Percentiles rank a stretch among this genome's conserved stretches.
Evolutionary conservation across 257 asterid genomes (phyloP).

Genomic region (Solanum pennellii): DNA sequence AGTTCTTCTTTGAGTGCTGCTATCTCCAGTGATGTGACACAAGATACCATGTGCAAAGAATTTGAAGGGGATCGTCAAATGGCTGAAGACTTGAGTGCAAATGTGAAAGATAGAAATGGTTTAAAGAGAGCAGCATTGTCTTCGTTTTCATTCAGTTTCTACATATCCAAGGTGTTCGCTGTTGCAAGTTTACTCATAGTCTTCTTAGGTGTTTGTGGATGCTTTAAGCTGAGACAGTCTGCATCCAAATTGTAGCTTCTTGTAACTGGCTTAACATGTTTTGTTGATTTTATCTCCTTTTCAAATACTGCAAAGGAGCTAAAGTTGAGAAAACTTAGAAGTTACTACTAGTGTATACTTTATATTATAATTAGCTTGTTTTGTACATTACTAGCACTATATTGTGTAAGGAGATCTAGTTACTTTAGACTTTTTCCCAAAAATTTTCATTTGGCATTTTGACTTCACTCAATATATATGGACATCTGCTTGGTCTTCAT

Average conservation of each 20-base stretch:
- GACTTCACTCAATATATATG: neutral
- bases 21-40: neutral
- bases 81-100: neutral
- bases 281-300: neutral
- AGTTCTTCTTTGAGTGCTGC: neutral
- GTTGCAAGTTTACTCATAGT: constrained; percentile 21
- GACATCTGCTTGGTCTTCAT: neutral
- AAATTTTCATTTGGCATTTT: neutral
- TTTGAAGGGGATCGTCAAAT: neutral
- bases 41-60: constrained; percentile 9
- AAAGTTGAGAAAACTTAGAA: neutral
- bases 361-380: neutral
- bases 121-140: neutral
- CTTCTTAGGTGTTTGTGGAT: constrained; percentile 25
- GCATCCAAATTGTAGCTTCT: neutral
- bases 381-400: neutral
- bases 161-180: constrained; percentile 31
- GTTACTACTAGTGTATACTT: neutral
- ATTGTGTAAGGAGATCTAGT: neutral
- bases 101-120: neutral
- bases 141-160: constrained; percentile 5
- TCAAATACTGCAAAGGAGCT: neutral
- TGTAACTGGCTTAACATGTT: neutral
- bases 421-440: neutral
- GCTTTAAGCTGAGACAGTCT: constrained; percentile 3